phyloP scores from a whole-genome alignment of 2,329 filamentous ascomycete genomes.

The Colletotrichum liriopes region DNA sequence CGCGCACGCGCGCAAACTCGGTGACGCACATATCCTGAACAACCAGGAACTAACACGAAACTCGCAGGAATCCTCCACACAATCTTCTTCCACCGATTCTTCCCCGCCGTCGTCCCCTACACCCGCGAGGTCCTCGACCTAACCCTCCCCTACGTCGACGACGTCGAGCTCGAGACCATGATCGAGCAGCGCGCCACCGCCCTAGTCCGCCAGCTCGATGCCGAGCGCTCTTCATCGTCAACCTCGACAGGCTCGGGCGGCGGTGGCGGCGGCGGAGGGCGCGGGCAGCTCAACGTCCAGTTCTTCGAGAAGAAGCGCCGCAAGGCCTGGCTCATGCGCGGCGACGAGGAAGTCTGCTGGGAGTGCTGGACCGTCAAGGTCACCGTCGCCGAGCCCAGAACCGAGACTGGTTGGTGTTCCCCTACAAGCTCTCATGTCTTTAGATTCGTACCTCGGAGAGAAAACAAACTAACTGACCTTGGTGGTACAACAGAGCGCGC shows the following conservation, averaged over 20 bases:
- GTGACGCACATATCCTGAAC: background rate
- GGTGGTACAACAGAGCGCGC: constrained; percentile 76
- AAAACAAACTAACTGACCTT: constrained; percentile 2
- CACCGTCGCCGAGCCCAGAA: constrained; percentile 90
- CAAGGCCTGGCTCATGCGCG: constrained; percentile 84
- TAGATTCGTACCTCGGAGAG: background rate
- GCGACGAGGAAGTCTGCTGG: constrained; percentile 96
- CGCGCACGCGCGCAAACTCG: background rate
- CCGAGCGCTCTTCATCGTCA: constrained; percentile 61
- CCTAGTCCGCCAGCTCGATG: constrained; percentile 83
- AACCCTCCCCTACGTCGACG: constrained; percentile 89
- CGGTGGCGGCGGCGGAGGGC: constrained; percentile 67
- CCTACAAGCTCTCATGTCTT: background rate
- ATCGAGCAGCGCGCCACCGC: constrained; percentile 90
- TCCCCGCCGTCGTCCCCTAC: constrained; percentile 85
- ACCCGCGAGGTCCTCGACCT: constrained; percentile 93
- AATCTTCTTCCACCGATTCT: constrained; percentile 99
- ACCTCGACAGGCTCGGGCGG: constrained; percentile 44
- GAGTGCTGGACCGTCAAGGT: constrained; percentile 96
- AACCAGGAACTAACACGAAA: background rate
- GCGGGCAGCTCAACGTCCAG: constrained; percentile 87
- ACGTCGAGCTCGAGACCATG: constrained; percentile 91
- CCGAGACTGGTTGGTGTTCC: constrained; percentile 81
- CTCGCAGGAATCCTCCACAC: constrained; percentile 88
- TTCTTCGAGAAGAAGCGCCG: constrained; percentile 95